Evolutionary conservation across 371 early-diverging fungal species (phyloP), one percentile per base, ranked within the genome.

Genomic region (Dinochytrium kinnereticum): DNA sequence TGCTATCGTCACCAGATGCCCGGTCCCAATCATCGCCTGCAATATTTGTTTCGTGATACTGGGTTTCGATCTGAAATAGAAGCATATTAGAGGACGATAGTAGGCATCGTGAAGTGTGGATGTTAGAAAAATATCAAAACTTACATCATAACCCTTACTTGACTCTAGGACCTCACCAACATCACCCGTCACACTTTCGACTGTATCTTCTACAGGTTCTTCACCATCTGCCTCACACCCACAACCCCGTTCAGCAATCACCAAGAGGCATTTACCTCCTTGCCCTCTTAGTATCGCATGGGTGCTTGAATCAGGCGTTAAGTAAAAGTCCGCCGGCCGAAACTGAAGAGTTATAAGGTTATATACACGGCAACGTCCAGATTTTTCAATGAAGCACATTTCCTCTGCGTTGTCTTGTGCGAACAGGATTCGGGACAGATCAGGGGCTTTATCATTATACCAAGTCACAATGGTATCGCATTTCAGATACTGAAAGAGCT

Each of bases 301-400:
- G 15, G 64, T 61, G 5, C 10, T 10, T 15, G 26, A 10, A 15
- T 15, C 15, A 28, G 31, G 5, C 15, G 64, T 26, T 2, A 61
- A 36, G 7, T 15, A 7, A 34, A 61, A 21, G 5, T 7, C 19
- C 7, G 10, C 7, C 7, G 64, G 36, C 33, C 34, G 10, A 34
- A 61, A 61, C 28, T 61, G 64, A 31, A 61, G 33, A 7, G 64
- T 13, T 10, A 33, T 36, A 34, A 61, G 15, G 34, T 61, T 61
- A 36, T 33, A 61, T 31, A 61, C 19, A 2, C 64, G 24, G 17
- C 33, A 17, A 17, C 64, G 7, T 10, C 64, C 64, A 28, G 21
- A 33, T 24, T 5, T 61, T 36, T 61, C 64, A 24, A 61, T 24
- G 24, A 61, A 61, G 34, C 64, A 61, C 10, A 61, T 31, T 36